Evolutionary conservation across 306 rosid genomes (phyloP).

Genomic region (Senna tora): DNA sequence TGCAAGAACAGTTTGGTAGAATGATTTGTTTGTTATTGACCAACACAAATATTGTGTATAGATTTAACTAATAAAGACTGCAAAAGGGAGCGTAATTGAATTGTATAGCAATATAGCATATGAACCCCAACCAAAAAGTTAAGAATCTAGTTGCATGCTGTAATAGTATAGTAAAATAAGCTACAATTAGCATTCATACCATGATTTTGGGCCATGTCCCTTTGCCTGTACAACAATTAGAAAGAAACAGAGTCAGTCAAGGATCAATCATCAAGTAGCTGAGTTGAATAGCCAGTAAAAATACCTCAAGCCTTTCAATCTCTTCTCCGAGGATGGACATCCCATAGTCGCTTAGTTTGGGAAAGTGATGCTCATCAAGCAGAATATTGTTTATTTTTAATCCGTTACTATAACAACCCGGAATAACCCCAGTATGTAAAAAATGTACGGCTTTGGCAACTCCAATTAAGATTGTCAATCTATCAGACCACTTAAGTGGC

Average conservation of each 20-base stretch:
- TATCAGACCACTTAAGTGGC: slow-evolving; percentile 77
- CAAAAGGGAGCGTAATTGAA: neutral
- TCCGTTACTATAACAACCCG: slow-evolving; percentile 69
- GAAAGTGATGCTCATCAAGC: slow-evolving; percentile 70
- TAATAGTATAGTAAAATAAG: neutral
- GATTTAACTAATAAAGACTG: neutral
- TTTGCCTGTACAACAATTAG: slow-evolving; percentile 56
- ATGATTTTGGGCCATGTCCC: slow-evolving; percentile 57
- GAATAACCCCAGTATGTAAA: slow-evolving; percentile 83
- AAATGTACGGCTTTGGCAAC: slow-evolving; percentile 85
- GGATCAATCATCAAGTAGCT: slow-evolving; percentile 28
- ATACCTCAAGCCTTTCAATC: slow-evolving; percentile 60
- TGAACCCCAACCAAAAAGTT: neutral
- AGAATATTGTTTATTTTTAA: slow-evolving; percentile 67
- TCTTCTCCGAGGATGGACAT: slow-evolving; percentile 62
- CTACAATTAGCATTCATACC: slow-evolving; percentile 47
- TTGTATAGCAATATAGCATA: neutral
- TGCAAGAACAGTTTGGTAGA: slow-evolving; percentile 37
- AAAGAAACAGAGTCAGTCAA: slow-evolving; percentile 29
- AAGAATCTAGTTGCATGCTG: slow-evolving; percentile 10
- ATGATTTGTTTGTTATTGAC: slow-evolving; percentile 14
- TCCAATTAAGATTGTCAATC: slow-evolving; percentile 72
- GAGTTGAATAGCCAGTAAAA: slow-evolving; percentile 15
- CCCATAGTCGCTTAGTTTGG: slow-evolving; percentile 85
- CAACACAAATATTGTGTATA: slow-evolving; percentile 1